phyloP scores from a whole-genome alignment of 306 rosid genomes.

The Cucurbita maxima region DNA sequence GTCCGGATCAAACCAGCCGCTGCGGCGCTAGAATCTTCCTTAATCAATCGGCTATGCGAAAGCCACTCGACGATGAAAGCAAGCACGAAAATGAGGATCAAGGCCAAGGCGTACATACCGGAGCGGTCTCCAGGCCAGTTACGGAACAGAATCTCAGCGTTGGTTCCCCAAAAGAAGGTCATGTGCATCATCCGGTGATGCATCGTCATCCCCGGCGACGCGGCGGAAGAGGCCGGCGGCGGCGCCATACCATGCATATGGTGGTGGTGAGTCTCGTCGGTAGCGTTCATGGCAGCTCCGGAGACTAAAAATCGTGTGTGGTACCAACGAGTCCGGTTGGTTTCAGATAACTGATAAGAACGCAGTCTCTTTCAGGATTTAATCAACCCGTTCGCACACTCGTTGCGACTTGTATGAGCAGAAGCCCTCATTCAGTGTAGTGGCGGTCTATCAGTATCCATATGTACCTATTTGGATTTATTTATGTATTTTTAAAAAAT shows the following conservation, averaged over 20 bases:
- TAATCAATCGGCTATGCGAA: conserved; percentile 27
- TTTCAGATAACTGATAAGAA: not conserved
- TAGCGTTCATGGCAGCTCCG: not conserved
- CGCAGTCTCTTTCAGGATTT: not conserved
- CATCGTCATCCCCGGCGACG: not conserved
- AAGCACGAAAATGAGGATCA: conserved; percentile 37
- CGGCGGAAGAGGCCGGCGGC: not conserved
- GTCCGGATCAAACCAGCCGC: conserved; percentile 40
- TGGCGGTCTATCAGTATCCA: not conserved
- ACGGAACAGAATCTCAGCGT: conserved; percentile 37
- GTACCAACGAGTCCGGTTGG: not conserved
- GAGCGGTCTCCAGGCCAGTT: conserved; percentile 49
- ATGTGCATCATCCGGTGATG: conserved; percentile 51
- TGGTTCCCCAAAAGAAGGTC: conserved; percentile 77
- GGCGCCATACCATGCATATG: not conserved
- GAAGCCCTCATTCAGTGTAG: not conserved
- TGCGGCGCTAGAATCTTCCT: conserved; percentile 19
- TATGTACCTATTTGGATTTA: not conserved
- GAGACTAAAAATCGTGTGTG: not conserved
- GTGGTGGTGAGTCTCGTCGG: not conserved
- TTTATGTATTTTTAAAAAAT: no score
- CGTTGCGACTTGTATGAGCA: not conserved
- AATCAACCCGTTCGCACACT: not conserved
- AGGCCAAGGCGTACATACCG: conserved; percentile 43
- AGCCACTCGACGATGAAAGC: conserved; percentile 40